Evolutionary conservation across 2,329 filamentous ascomycete species (phyloP).

Genomic region (Plectosphaerella cucumerina): DNA sequence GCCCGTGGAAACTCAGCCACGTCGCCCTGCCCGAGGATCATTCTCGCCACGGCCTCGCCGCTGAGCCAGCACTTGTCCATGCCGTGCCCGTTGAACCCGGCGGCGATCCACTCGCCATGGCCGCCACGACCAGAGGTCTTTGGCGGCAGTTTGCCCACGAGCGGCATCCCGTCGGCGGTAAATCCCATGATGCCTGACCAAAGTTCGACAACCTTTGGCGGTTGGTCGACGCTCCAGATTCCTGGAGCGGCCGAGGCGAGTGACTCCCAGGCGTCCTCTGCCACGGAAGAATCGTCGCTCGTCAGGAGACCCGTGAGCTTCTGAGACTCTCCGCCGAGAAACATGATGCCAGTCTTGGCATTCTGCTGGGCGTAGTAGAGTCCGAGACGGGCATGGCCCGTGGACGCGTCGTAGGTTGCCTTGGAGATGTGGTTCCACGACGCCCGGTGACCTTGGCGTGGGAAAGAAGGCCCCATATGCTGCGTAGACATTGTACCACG

Average conservation of each 20-base stretch:
- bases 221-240: background rate
- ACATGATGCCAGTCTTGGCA: slow-evolving; percentile 4
- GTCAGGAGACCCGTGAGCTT: slow-evolving; percentile 3
- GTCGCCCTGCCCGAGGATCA: slow-evolving; percentile 6
- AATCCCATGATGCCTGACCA: slow-evolving; percentile 26
- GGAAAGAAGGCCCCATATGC: background rate
- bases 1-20: background rate
- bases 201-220: background rate
- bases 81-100: slow-evolving; percentile 23
- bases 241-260: background rate
- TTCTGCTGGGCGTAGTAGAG: slow-evolving; percentile 9
- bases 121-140: slow-evolving; percentile 10
- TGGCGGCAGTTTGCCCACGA: slow-evolving; percentile 17
- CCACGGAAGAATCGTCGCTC: slow-evolving; percentile 3
- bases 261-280: background rate
- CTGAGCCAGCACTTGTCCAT: slow-evolving; percentile 23
- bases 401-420: background rate
- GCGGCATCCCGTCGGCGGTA: slow-evolving; percentile 20
- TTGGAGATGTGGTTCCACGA: background rate
- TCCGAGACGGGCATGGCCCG: background rate
- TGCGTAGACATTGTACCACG: background rate
- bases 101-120: slow-evolving; percentile 22
- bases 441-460: background rate
- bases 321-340: slow-evolving; percentile 4
- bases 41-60: slow-evolving; percentile 19